Conservation (phyloP, 2,329 filamentous ascomycete genomes). For the Pyrenophora graminea region DNA sequence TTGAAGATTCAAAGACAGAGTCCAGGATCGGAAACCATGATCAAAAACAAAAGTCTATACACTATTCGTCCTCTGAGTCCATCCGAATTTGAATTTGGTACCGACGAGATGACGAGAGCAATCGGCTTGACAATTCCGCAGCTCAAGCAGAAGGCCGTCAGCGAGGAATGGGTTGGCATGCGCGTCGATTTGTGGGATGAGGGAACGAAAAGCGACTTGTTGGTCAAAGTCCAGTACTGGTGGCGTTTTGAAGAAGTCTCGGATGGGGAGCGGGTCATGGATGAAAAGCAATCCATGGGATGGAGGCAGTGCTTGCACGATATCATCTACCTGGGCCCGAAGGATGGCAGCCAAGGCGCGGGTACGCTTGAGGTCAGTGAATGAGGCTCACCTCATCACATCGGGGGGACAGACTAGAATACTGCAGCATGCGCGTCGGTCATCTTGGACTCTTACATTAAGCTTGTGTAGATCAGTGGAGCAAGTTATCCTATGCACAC, state of each 20-base stretch:
- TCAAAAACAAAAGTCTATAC: slow-evolving; percentile 8
- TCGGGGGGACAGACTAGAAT: no score
- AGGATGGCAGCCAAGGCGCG: slow-evolving; percentile 12
- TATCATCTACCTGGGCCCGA: slow-evolving; percentile 19
- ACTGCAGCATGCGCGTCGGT: no score
- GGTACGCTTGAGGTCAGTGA: no score
- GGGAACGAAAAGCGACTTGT: slow-evolving; percentile 3
- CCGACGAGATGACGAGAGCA: slow-evolving; percentile 1
- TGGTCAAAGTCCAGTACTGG: slow-evolving; percentile 22
- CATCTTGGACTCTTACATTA: no score
- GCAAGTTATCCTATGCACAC: no score
- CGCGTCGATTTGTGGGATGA: slow-evolving; percentile 19
- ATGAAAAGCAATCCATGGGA: not conserved
- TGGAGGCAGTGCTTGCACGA: slow-evolving; percentile 26
- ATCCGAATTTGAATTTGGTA: slow-evolving; percentile 11
- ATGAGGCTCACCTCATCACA: no score
- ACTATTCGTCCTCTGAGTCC: slow-evolving; percentile 12
- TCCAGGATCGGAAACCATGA: not conserved
- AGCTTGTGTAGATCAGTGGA: no score
- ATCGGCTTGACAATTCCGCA: slow-evolving; percentile 1
- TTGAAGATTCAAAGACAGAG: not conserved
- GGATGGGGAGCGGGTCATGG: slow-evolving; percentile 2
- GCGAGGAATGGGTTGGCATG: slow-evolving; percentile 18
- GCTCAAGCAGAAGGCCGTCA: slow-evolving; percentile 2
- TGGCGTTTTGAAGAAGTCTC: slow-evolving; percentile 14